Conservation (phyloP, 2,329 filamentous ascomycete species). For the Phialocephala subalpina region DNA sequence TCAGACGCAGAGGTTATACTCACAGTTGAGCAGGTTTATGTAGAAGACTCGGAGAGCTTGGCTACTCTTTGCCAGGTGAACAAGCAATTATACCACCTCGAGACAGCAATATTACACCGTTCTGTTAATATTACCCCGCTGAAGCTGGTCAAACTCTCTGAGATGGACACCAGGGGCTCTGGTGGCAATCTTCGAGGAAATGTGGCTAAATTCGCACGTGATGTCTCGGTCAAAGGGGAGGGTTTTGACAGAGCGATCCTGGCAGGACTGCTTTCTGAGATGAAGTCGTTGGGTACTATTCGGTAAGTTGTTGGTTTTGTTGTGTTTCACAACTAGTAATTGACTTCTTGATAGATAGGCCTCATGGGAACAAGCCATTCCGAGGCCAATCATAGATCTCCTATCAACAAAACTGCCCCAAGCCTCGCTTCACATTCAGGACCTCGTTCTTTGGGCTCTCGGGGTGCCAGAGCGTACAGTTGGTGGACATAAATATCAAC, state of each 20-base stretch:
- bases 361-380: not conserved
- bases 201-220: not conserved
- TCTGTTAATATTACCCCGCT: not conserved
- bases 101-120: not conserved
- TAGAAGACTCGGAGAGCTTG: not conserved
- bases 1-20: not conserved
- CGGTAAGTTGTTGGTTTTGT: not conserved
- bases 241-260: not conserved
- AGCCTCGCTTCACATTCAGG: not conserved
- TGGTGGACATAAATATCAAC: not conserved
- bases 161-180: not conserved
- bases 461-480: not conserved
- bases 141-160: not conserved
- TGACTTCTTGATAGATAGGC: not conserved
- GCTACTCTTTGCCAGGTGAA: not conserved
- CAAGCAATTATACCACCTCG: not conserved
- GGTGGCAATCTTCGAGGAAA: not conserved
- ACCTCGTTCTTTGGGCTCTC: not conserved
- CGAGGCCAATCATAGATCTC: not conserved
- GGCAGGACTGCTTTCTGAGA: not conserved
- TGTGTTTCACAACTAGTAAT: not conserved
- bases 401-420: not conserved
- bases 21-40: not conserved
- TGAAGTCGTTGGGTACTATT: not conserved
- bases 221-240: not conserved